Conservation (phyloP, 768 basidiomycete species). For the Leccinum disarticulatum region DNA sequence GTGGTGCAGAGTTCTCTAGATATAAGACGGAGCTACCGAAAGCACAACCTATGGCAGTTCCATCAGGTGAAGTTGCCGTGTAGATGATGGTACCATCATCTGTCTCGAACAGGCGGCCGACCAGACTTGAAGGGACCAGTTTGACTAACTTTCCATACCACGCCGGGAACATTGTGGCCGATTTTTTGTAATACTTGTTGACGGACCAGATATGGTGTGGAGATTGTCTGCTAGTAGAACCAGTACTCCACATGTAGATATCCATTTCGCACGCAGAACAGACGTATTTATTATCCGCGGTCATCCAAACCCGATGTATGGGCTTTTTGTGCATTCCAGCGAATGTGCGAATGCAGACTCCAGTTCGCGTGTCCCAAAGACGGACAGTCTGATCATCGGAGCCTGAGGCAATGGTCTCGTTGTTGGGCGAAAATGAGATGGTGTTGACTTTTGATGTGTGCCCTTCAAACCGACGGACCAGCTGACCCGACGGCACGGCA, state of each 20-base stretch:
- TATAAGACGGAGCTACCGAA: neutral
- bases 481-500: slow-evolving; percentile 9
- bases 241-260: slow-evolving; percentile 15
- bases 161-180: slow-evolving; percentile 8
- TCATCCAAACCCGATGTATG: slow-evolving; percentile 18
- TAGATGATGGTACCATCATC: slow-evolving; percentile 11
- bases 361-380: slow-evolving; percentile 25
- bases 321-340: slow-evolving; percentile 16
- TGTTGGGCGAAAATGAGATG: slow-evolving; percentile 24
- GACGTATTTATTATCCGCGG: slow-evolving; percentile 14
- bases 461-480: slow-evolving; percentile 14
- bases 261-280: slow-evolving; percentile 16
- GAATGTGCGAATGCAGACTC: slow-evolving; percentile 16
- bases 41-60: slow-evolving; percentile 6
- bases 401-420: slow-evolving; percentile 18
- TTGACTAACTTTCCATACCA: slow-evolving; percentile 17
- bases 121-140: slow-evolving; percentile 4
- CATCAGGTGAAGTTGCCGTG: slow-evolving; percentile 9
- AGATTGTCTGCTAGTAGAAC: slow-evolving; percentile 7
- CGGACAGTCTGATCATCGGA: slow-evolving; percentile 24
- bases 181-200: slow-evolving; percentile 9
- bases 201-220: slow-evolving; percentile 16
- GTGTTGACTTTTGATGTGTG: slow-evolving; percentile 18
- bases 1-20: neutral
- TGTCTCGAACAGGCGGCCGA: slow-evolving; percentile 5